phyloP scores from a whole-genome alignment of 1,139 yeast genomes.

The Saccharomyces hybrid region DNA sequence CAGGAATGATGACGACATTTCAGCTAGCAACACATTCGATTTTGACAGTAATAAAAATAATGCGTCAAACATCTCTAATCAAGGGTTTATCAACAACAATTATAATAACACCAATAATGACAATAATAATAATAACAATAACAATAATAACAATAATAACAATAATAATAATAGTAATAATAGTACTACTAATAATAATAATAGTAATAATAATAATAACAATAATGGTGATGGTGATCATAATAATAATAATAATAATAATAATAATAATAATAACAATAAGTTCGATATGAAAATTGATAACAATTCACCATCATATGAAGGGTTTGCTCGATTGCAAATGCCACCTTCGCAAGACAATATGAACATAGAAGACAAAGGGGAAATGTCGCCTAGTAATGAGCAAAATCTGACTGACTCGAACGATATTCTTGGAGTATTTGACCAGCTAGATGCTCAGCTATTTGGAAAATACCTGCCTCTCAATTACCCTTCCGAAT shows the following conservation, averaged over 20 bases:
- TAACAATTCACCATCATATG: background rate
- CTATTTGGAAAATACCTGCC: constrained; percentile 78
- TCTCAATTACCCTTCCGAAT: background rate
- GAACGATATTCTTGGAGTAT: constrained; percentile 64
- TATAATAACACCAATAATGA: background rate
- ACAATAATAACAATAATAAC: background rate
- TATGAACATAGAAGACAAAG: background rate
- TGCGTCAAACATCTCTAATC: background rate
- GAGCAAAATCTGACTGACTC: constrained; percentile 18
- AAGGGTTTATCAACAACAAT: background rate
- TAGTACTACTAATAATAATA: no score
- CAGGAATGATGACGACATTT: background rate
- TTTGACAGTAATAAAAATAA: background rate
- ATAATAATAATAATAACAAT: background rate
- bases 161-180: background rate
- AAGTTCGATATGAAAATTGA: background rate
- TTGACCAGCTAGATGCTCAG: constrained; percentile 77
- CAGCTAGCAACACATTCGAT: background rate
- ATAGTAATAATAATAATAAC: background rate
- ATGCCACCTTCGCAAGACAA: constrained; percentile 2
- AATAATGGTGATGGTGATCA: background rate
- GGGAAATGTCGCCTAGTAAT: background rate
- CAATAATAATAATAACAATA: constrained; percentile 1
- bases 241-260: background rate
- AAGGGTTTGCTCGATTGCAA: background rate